Percentiles rank a stretch among this genome's conserved stretches.
phyloP scores from a whole-genome alignment of 164 flowering plant genomes.

The Saururus chinensis region DNA sequence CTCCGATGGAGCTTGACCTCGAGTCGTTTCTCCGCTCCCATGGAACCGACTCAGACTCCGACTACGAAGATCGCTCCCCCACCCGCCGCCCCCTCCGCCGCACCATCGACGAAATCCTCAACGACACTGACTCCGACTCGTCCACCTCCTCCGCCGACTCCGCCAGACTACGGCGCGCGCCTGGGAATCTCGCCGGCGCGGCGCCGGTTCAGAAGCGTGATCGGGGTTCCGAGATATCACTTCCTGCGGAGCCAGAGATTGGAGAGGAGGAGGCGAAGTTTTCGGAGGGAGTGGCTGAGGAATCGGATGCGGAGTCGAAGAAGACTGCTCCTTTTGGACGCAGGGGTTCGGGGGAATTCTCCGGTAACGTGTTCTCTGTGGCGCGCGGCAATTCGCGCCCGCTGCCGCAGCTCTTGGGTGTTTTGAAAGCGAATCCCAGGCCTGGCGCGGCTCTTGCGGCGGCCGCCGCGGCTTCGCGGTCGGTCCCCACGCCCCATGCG shows the following conservation, averaged over 20 bases:
- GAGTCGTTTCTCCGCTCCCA: conserved; percentile 47
- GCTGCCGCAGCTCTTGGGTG: conserved; percentile 38
- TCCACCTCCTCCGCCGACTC: conserved; percentile 24
- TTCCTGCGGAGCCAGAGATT: no score
- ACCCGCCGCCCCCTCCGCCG: conserved; percentile 29
- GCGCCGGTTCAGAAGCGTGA: not conserved
- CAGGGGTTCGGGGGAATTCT: not conserved
- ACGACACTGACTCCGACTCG: conserved; percentile 54
- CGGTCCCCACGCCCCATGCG: conserved; percentile 68
- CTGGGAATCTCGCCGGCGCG: not conserved
- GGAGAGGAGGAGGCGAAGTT: no score
- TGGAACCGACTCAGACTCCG: conserved; percentile 24
- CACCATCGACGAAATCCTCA: conserved; percentile 72
- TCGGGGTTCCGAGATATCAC: no score
- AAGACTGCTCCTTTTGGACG: conserved; percentile 9
- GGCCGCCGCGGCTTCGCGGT: conserved; percentile 84
- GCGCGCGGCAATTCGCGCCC: conserved; percentile 10
- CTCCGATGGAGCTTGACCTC: conserved; percentile 57
- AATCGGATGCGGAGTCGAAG: conserved; percentile 3
- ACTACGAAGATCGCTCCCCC: conserved; percentile 16
- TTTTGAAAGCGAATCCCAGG: conserved; percentile 52
- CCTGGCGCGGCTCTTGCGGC: conserved; percentile 99
- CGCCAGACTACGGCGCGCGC: not conserved
- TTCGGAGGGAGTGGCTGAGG: no score
- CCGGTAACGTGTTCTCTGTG: no score